Conservation (phyloP, 768 basidiomycete species). For the Mycena galericulata region DNA sequence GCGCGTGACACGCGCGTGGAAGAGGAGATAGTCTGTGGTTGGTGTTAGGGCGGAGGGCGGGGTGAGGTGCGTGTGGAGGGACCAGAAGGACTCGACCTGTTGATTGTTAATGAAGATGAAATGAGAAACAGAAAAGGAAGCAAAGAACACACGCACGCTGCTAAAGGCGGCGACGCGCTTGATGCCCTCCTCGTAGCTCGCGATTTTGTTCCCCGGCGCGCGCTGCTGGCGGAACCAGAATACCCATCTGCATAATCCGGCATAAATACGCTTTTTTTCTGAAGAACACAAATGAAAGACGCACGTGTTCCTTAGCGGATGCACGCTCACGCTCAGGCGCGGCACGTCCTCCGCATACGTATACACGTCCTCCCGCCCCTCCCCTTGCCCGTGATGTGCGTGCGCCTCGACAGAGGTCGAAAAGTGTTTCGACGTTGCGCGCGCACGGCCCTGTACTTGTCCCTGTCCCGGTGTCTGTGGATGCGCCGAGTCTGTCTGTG, state of each 20-base stretch:
- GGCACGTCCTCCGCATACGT: background rate
- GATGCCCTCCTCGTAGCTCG: conserved; percentile 95
- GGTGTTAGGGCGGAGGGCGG: conserved; percentile 87
- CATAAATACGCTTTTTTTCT: background rate
- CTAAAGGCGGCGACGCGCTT: conserved; percentile 92
- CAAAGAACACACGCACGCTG: conserved; percentile 68
- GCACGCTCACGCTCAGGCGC: conserved; percentile 61
- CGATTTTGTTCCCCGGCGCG: conserved; percentile 88
- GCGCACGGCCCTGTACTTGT: conserved; percentile 47
- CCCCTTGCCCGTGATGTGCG: conserved; percentile 23
- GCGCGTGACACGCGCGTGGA: conserved; percentile 85
- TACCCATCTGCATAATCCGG: conserved; percentile 71
- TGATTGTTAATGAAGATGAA: conserved; percentile 27
- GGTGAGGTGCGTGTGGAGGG: conserved; percentile 90
- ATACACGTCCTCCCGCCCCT: too few relatives aligned
- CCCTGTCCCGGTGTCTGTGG: background rate
- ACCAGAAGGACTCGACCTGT: conserved; percentile 97
- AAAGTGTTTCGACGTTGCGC: conserved; percentile 79
- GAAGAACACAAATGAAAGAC: too few relatives aligned
- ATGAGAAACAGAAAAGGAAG: conserved; percentile 1
- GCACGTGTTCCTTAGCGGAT: conserved; percentile 87
- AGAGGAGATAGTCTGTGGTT: conserved; percentile 95
- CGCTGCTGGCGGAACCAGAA: conserved; percentile 95
- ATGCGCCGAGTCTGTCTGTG: conserved; percentile 4
- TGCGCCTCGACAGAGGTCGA: conserved; percentile 62